A percentile compares a stretch with the other conserved stretches of the same genome.
phyloP scores from a whole-genome alignment of 306 rosid species.

The Senna tora region DNA sequence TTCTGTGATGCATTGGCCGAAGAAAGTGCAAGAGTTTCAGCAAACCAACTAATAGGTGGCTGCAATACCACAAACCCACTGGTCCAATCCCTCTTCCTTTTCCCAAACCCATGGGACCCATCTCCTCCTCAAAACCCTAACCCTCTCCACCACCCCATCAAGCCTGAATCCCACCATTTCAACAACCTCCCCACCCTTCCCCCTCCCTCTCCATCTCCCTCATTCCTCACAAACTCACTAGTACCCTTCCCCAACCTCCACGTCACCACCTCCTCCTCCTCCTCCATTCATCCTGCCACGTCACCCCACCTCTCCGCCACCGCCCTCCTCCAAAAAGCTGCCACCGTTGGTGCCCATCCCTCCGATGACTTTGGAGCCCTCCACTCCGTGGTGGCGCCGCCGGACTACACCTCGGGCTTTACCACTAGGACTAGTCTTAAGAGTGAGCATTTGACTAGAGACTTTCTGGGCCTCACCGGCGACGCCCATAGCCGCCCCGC shows the following conservation, averaged over 20 bases:
- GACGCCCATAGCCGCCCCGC: slow-evolving; percentile 29
- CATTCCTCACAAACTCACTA: slow-evolving; percentile 31
- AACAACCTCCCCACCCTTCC: background rate
- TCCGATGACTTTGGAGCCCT: background rate
- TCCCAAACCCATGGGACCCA: slow-evolving; percentile 64
- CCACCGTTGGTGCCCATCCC: slow-evolving; percentile 61
- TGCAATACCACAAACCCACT: slow-evolving; percentile 33
- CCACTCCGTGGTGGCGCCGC: slow-evolving; percentile 1
- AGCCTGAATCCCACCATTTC: slow-evolving; percentile 52
- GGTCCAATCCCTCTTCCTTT: slow-evolving; percentile 62
- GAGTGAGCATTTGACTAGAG: slow-evolving; percentile 71
- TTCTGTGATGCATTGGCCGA: slow-evolving; percentile 98
- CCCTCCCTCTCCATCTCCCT: too few relatives aligned
- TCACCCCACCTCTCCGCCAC: slow-evolving; percentile 89
- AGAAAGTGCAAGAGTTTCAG: slow-evolving; percentile 86
- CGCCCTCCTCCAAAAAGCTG: slow-evolving; percentile 93
- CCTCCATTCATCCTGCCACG: slow-evolving; percentile 43
- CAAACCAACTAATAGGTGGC: slow-evolving; percentile 61
- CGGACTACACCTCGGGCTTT: slow-evolving; percentile 44
- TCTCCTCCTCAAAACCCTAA: slow-evolving; percentile 70
- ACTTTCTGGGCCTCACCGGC: slow-evolving; percentile 79
- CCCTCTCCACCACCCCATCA: slow-evolving; percentile 59
- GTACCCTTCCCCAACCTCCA: slow-evolving; percentile 56
- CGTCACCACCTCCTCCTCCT: slow-evolving; percentile 41
- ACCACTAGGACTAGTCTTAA: slow-evolving; percentile 39